Evolutionary conservation across 306 rosid genomes (phyloP).

Genomic region (Hippophae gyantsensis): DNA sequence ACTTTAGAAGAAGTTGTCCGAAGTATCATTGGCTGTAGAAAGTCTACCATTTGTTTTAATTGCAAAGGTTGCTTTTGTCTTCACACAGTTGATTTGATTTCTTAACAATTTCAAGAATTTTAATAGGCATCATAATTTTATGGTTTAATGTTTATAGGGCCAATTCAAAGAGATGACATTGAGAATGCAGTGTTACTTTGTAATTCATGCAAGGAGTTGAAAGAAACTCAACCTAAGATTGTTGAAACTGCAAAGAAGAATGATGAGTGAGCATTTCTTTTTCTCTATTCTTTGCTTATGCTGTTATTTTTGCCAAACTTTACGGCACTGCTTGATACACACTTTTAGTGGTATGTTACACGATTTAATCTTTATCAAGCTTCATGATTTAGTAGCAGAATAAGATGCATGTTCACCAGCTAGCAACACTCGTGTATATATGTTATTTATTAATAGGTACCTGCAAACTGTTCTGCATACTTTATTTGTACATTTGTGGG

Average conservation of each 20-base stretch:
- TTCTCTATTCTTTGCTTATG: background rate
- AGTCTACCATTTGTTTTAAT: conserved; percentile 49
- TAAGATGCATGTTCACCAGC: no score
- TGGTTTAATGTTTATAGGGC: conserved; percentile 23
- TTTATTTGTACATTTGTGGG: background rate
- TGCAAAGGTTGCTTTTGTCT: conserved; percentile 59
- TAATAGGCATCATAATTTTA: background rate
- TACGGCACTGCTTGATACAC: background rate
- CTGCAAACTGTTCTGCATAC: no score
- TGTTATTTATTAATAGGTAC: no score
- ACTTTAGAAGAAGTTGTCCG: conserved; percentile 44
- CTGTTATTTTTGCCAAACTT: background rate
- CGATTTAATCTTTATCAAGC: no score
- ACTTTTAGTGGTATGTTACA: no score
- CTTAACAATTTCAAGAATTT: background rate
- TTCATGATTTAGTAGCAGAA: no score
- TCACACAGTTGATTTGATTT: background rate
- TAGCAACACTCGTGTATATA: no score
- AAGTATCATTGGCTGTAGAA: conserved; percentile 47
- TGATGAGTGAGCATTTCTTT: conserved; percentile 14
- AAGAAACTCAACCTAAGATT: conserved; percentile 25
- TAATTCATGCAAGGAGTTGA: conserved; percentile 39
- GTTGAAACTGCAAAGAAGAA: conserved; percentile 14
- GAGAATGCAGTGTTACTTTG: conserved; percentile 49
- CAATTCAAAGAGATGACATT: conserved; percentile 21